Base-by-base conservation (phyloP, 495 filamentous ascomycete genomes). In the Hypoxylon perforatum region DNA sequence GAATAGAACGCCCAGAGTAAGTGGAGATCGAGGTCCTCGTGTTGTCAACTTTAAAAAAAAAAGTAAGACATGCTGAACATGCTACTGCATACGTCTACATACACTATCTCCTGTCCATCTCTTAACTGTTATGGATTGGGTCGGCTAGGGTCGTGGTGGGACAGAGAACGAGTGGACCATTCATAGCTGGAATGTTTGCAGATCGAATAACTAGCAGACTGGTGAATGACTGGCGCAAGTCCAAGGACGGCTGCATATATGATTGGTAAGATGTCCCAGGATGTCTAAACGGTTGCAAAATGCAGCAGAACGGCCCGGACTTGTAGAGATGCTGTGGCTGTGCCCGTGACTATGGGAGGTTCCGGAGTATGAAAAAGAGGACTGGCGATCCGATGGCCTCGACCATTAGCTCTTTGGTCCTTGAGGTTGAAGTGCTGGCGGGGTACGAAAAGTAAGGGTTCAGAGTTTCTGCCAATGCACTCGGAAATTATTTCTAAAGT, bases 121-220 rank as follows among this genome's bases (percentile, higher is more conserved):
- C 42, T 69, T 45, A 18, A 52, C 60, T 12, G 22, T 60, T 53
- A 57, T 33, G 46, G 56, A 4, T 1, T 45, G 38, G 22, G n/a
- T 18, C 14, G 17, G 38, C 18, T 53, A 15, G 30, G 5, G 39
- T 21, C 41, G 45, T 39, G 38, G 5, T 21, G 38, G 17, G 56
- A 47, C 49, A 53, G 10, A 23, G 36, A 28, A 45, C 33, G 53
- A 49, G 25, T 19, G 22, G n/a, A 28, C 61, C 60, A 48, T 53
- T 61, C 38, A 50, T 9, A 57, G 45, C 61, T 69, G 49, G 56
- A 61, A 64, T 52, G 60, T 64, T 63, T 69, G 66, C n/a, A 69
- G 56, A 69, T 64, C 61, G 56, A 51, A 57, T 36, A 60, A 69
- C n/a, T 60, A 21, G 25, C 25, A 7, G 66, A 69, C n/a, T 60